Base-by-base conservation (phyloP, 2,329 filamentous ascomycete genomes). In the Cladosporium sp. region DNA sequence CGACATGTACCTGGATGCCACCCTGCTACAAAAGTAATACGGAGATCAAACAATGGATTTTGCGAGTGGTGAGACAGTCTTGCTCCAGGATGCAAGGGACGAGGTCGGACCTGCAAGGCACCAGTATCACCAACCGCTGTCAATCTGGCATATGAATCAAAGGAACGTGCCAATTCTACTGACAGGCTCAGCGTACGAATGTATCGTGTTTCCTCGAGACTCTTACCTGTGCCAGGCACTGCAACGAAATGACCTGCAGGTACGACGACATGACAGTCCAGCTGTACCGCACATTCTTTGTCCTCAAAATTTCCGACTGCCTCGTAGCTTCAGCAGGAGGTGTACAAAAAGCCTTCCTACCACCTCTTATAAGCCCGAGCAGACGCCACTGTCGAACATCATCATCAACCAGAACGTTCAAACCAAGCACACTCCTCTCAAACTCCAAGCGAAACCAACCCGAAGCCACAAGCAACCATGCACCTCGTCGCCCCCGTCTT, bases 401-500 rank as follows among this genome's bases (percentile, higher is more conserved):
- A n/a, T n/a, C n/a, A n/a, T n/a, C n/a, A n/a, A n/a, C 33, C 13
- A 45, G 4, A 11, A 25, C 42, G 16, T 19, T n/a, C 40, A 35
- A 4, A 40, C 38, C 15, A 38, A 49, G 47, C 13, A n/a, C n/a
- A n/a, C n/a, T n/a, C n/a, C n/a, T 16, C 20, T 18, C 9, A 43
- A 25, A 49, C 15, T 33, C 27, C 38, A 25, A 18, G 25, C 40
- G 3, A 43, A 46, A 43, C 20, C 38, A 46, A 49, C 4, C 20
- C 27, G n/a, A 35, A 38, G 13, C 29, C 15, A 20, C 38, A 49
- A 18, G 19, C 38, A 50, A 57, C 32, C 49, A 64, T 62, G 60
- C 56, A 54, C n/a, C 29, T 50, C 51, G 42, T 49, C 51, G 43
- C 50, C 36, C 42, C 46, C 20, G 36, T 51, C 35, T 20, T 52